phyloP scores from a whole-genome alignment of 2,329 filamentous ascomycete genomes.

The Zelopaecilomyces penicillatus region DNA sequence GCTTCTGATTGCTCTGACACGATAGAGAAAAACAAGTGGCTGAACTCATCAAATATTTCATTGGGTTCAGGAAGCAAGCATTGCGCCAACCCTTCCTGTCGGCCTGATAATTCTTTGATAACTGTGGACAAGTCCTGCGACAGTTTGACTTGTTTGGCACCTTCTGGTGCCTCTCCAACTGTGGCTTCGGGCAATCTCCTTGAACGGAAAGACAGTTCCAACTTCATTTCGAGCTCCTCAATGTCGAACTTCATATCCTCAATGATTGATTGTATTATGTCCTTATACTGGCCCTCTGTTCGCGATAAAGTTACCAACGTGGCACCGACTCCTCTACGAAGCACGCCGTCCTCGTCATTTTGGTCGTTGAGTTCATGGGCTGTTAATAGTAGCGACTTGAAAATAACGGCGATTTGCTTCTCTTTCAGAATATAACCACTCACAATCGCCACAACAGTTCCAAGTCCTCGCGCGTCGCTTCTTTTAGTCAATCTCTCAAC shows the following conservation, averaged over 20 bases:
- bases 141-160: slow-evolving; percentile 16
- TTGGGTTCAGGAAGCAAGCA: slow-evolving; percentile 45
- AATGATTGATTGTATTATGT: slow-evolving; percentile 59
- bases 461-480: slow-evolving; percentile 47
- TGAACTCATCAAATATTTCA: slow-evolving; percentile 50
- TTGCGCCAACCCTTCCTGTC: slow-evolving; percentile 33
- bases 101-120: slow-evolving; percentile 29
- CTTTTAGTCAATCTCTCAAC: slow-evolving; percentile 54
- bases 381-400: slow-evolving; percentile 56
- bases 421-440: slow-evolving; percentile 52
- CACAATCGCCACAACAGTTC: slow-evolving; percentile 53
- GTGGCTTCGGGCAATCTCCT: slow-evolving; percentile 39
- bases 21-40: slow-evolving; percentile 48
- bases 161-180: slow-evolving; percentile 37
- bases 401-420: slow-evolving; percentile 53
- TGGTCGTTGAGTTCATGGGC: slow-evolving; percentile 50
- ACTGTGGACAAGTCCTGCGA: slow-evolving; percentile 31
- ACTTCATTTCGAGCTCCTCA: slow-evolving; percentile 63
- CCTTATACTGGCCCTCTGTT: slow-evolving; percentile 46
- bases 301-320: slow-evolving; percentile 60
- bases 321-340: slow-evolving; percentile 56
- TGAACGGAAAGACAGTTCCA: slow-evolving; percentile 61
- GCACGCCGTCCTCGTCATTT: slow-evolving; percentile 44
- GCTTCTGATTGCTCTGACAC: slow-evolving; percentile 34
- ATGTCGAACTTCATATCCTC: slow-evolving; percentile 62